A percentile compares a stretch with the other conserved stretches of the same genome.
Evolutionary conservation across 345 rosid genomes (phyloP).

Genomic region (Eucalyptus coolabah): DNA sequence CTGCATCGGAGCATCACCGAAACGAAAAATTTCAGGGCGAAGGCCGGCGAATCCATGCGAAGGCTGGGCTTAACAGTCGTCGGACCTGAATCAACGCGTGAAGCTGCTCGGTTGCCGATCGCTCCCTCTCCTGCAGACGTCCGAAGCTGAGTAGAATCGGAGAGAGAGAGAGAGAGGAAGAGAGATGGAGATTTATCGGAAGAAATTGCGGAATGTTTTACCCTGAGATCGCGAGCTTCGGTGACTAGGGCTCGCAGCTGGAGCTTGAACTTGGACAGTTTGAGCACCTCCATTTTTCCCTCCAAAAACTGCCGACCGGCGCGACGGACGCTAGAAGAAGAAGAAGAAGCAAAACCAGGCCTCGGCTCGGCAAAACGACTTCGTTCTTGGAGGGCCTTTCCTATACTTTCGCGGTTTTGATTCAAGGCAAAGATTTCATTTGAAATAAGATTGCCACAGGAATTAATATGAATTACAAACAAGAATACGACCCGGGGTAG

Average conservation of each 20-base stretch:
- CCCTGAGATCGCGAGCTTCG: conserved; percentile 62
- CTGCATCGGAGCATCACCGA: conserved; percentile 21
- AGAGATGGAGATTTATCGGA: neutral
- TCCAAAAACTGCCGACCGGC: neutral
- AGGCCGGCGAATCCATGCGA: neutral
- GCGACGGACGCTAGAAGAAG: neutral
- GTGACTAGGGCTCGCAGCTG: conserved; percentile 55
- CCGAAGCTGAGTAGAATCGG: neutral
- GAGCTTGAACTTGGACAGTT: conserved; percentile 66
- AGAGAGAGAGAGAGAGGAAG: neutral
- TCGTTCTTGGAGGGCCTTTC: neutral
- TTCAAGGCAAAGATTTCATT: neutral
- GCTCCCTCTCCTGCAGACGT: conserved; percentile 37
- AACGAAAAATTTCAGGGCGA: neutral
- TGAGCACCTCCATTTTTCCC: conserved; percentile 68
- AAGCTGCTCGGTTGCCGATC: conserved; percentile 39
- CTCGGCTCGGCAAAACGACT: neutral
- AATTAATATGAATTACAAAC: neutral
- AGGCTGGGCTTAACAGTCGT: neutral
- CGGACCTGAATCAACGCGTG: conserved; percentile 39
- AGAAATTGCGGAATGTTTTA: neutral
- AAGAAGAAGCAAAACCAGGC: neutral
- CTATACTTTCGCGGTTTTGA: neutral
- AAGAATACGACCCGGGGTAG: neutral
- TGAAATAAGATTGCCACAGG: neutral